Evolutionary conservation across 2,329 filamentous ascomycete species (phyloP).

Genomic region (Thelonectria blattea): DNA sequence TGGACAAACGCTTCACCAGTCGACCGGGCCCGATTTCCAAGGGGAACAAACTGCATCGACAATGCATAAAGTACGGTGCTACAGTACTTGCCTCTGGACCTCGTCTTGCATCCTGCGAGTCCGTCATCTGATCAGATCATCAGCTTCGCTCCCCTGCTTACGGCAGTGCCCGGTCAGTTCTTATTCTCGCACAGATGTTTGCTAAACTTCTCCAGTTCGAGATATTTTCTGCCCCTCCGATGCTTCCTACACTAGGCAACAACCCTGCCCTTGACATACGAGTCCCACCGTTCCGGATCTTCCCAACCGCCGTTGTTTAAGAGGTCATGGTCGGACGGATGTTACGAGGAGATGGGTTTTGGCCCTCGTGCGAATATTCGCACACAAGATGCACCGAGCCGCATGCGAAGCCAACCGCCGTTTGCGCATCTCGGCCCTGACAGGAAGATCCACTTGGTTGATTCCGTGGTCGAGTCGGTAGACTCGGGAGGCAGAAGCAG

Average conservation of each 20-base stretch:
- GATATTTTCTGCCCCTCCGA: not conserved
- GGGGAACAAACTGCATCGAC: not conserved
- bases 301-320: conserved; percentile 6
- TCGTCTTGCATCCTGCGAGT: not conserved
- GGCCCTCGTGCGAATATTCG: not conserved
- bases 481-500: conserved; percentile 21
- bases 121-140: no score
- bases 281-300: conserved; percentile 4
- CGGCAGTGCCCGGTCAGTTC: not conserved
- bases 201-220: not conserved
- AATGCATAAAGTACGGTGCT: not conserved
- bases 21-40: conserved; percentile 1
- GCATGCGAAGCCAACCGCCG: conserved; percentile 34
- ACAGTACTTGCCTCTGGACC: not conserved
- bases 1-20: not conserved
- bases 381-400: not conserved
- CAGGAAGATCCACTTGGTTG: conserved; percentile 35
- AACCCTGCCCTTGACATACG: not conserved
- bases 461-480: conserved; percentile 23
- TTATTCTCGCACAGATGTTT: not conserved
- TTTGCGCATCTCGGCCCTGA: conserved; percentile 36
- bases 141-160: not conserved
- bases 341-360: not conserved
- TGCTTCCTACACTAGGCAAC: conserved; percentile 1
- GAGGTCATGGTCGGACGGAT: conserved; percentile 1